Evolutionary conservation across 2,329 filamentous ascomycete species (phyloP), one percentile per base, ranked within the genome.

Genomic region (Cladosporium colombiae): DNA sequence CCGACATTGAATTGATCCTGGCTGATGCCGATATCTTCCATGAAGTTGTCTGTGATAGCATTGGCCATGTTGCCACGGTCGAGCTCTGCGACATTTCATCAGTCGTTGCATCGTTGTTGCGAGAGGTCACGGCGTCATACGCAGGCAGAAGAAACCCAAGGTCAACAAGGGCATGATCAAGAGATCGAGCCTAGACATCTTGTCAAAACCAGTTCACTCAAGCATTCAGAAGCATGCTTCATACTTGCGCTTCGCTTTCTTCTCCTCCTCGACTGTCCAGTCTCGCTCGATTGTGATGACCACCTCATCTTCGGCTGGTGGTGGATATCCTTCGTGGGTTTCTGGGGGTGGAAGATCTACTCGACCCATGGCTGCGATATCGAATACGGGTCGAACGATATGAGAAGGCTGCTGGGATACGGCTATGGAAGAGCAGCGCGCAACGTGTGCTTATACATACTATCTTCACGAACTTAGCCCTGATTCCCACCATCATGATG

Each of bases 1-100:
- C 74, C 74, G 16, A 76, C 69, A 18, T 76, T 76, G 70, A 75
- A 76, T 21, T 76, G 70, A 37, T 75, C 66, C 44, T 76, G 74
- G 4, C 65, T 72, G 63, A 76, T 75, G 25, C 69, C 68, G 21
- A 76, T 66, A 60, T 76, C 74, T 60, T 74, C 67, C 63, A 73
- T 68, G 53, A 76, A 75, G 58, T 68, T 70, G 65, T 76, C 74
- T 3, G 74, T 75, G 33, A 75, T 68, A 21, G 74, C 74, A 52
- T 75, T 75, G 1, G 73, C 73, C 53, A 72, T 71, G 60, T 72
- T 72, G 13, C 70, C 70, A 25, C 70, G 63, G 46, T 72, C 70
- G n/a, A 71, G 60, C 29, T 64, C 52, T 64, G 18, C 13, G 11
- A 1, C 25, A 33, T 25, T 40, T 14, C 33, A 18, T 61, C 23